phyloP scores from a whole-genome alignment of 2,329 filamentous ascomycete species.

The Aotearoamyces nothofagi region DNA sequence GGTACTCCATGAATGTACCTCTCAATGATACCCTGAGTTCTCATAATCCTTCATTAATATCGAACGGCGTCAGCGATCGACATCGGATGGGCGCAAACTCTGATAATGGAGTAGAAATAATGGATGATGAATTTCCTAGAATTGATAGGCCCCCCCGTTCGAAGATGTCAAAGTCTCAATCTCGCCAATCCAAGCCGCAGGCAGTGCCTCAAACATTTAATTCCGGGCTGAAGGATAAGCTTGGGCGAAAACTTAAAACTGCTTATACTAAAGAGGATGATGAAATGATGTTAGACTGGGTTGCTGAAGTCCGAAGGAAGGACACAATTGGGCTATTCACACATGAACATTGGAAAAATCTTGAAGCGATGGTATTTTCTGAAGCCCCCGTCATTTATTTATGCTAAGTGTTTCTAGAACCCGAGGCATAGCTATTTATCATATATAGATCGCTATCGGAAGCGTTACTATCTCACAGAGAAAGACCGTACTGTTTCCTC shows the following conservation, averaged over 20 bases:
- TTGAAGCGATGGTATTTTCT: conserved; percentile 10
- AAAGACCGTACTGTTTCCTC: not conserved
- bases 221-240: not conserved
- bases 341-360: conserved; percentile 9
- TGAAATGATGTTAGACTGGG: conserved; percentile 11
- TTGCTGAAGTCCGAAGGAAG: conserved; percentile 7
- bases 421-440: conserved; percentile 8
- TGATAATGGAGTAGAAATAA: too few relatives aligned
- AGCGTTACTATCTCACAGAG: not conserved
- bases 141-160: not conserved
- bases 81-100: too few relatives aligned
- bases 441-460: not conserved
- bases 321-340: conserved; percentile 6
- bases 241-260: conserved; percentile 3
- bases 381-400: conserved; percentile 2
- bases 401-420: conserved; percentile 7
- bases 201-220: not conserved
- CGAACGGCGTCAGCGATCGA: not conserved
- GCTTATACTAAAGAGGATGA: conserved; percentile 10
- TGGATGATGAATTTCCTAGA: too few relatives aligned
- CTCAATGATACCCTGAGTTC: not conserved
- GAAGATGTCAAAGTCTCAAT: not conserved
- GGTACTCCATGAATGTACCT: too few relatives aligned
- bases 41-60: not conserved
- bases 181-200: not conserved